Evolutionary conservation across 2,329 filamentous ascomycete species (phyloP).

Genomic region (Furcasterigmium sp.): DNA sequence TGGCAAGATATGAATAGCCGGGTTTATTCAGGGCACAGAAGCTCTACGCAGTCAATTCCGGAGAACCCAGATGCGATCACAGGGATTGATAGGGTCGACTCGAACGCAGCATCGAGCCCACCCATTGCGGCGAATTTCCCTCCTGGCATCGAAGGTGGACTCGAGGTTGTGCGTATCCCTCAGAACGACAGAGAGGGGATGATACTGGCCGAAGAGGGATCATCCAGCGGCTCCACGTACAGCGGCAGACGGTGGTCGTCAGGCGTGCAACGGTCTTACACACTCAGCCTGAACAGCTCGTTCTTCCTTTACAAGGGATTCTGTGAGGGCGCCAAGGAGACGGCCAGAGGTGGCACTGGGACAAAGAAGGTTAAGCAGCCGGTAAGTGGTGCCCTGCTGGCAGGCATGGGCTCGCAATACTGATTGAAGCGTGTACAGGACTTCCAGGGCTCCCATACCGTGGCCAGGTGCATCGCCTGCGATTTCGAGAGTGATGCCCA

Average conservation of each 20-base stretch:
- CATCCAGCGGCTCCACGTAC: slow-evolving; percentile 8
- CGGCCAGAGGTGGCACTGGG: slow-evolving; percentile 40
- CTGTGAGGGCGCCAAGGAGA: slow-evolving; percentile 48
- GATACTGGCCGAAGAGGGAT: slow-evolving; percentile 28
- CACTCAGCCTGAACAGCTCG: slow-evolving; percentile 39
- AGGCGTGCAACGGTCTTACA: slow-evolving; percentile 27
- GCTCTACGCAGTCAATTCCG: slow-evolving; percentile 6
- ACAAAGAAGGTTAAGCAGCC: slow-evolving; percentile 46
- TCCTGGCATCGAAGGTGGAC: slow-evolving; percentile 7
- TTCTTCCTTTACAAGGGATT: slow-evolving; percentile 50
- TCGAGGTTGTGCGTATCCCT: slow-evolving; percentile 4
- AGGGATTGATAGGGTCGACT: not conserved
- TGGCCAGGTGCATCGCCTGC: slow-evolving; percentile 49
- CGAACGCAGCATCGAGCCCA: not conserved
- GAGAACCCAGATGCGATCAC: slow-evolving; percentile 1
- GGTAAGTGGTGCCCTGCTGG: slow-evolving; percentile 29
- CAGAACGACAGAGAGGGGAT: slow-evolving; percentile 22
- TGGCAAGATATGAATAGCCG: slow-evolving; percentile 26
- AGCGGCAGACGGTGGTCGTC: slow-evolving; percentile 9
- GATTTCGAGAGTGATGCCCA: slow-evolving; percentile 49
- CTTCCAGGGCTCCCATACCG: slow-evolving; percentile 31
- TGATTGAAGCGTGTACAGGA: slow-evolving; percentile 22
- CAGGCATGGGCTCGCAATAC: too few relatives aligned
- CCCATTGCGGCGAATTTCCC: slow-evolving; percentile 8
- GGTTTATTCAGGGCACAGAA: slow-evolving; percentile 13